Base-by-base conservation (phyloP, 768 basidiomycete species). In the Candolleomyces efflorescens region DNA sequence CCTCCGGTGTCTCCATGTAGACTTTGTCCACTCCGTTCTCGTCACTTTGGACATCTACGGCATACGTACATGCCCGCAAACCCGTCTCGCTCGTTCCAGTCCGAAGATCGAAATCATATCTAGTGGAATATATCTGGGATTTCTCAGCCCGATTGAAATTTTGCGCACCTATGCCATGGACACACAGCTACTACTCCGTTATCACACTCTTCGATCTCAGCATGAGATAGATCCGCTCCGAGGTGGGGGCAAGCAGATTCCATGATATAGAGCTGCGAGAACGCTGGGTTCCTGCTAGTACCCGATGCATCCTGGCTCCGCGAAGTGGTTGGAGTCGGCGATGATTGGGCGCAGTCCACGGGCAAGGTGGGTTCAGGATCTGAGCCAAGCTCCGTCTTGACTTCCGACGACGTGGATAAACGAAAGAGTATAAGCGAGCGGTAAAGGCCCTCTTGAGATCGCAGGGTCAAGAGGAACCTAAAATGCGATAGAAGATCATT, bases 161-260 rank as follows among this genome's bases (percentile, higher is more conserved):
- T n/a, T 18, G 60, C 75, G 45, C 48, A 83, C 86, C 85, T 76
- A 67, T 89, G 87, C 87, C 88, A 90, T 2, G 87, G 88, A 69
- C 87, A 90, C 11, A 89, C 87, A 10, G 84, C 83, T 1, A 89
- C 82, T 3, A 82, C 61, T 18, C 81, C 79, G 12, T 69, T 72
- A 50, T 85, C 85, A 59, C 78, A 84, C 55, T 82, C 84, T 64
- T 89, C 87, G n/a, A 89, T 87, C 41, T 89, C 87, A 1, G 88
- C 89, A 73, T 90, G 87, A 13, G 85, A 87, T 69, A 91, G 76
- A 55, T 91, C 89, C 20, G 89, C 89, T 2, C 89, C 89, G 7
- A 91, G 77, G 72, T 92, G 90, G 3, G 90, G 90, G 67, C 90
- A 92, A 10, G 78, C 82, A 4, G 87, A 82, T 69, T 92, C 89